phyloP scores from a whole-genome alignment of 108 stramenopile species.

The Fistulifera pelliculosa region DNA sequence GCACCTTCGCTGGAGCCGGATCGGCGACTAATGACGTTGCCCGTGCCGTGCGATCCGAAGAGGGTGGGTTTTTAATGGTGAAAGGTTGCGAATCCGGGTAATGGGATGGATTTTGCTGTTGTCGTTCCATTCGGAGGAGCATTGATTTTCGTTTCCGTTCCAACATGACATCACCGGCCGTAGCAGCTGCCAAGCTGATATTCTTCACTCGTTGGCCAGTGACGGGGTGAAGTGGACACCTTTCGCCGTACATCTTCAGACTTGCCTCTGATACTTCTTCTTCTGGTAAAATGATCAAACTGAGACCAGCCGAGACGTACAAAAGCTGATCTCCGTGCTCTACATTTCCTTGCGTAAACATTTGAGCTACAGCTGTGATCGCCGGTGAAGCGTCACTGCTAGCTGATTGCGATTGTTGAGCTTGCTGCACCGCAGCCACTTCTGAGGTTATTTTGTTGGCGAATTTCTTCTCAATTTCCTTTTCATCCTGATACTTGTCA shows the following conservation, averaged over 20 bases:
- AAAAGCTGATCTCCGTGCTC: slow-evolving; percentile 45
- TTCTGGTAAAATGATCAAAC: slow-evolving; percentile 58
- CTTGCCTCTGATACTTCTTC: slow-evolving; percentile 27
- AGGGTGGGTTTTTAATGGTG: neutral
- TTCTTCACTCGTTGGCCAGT: slow-evolving; percentile 39
- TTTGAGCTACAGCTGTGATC: neutral
- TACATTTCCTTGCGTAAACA: slow-evolving; percentile 15
- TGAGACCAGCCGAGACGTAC: slow-evolving; percentile 51
- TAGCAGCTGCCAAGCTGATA: slow-evolving; percentile 56
- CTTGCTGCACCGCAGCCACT: neutral
- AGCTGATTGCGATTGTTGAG: neutral
- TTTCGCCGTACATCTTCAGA: slow-evolving; percentile 20
- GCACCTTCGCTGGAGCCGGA: neutral
- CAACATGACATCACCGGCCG: slow-evolving; percentile 59
- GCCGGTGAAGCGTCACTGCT: neutral
- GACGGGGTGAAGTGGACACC: slow-evolving; percentile 32
- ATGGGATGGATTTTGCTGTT: slow-evolving; percentile 6
- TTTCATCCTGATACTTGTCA: slow-evolving; percentile 33
- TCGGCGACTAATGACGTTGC: neutral
- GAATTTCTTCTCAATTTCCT: slow-evolving; percentile 50
- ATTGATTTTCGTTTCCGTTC: slow-evolving; percentile 49
- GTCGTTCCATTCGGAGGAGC: slow-evolving; percentile 18
- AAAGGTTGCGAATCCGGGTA: neutral
- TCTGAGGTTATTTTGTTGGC: slow-evolving; percentile 34
- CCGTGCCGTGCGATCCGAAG: no score